Evolutionary conservation across 2,329 filamentous ascomycete genomes (phyloP), one percentile per base, ranked within the genome.

Genomic region (Didymella arachidicola): DNA sequence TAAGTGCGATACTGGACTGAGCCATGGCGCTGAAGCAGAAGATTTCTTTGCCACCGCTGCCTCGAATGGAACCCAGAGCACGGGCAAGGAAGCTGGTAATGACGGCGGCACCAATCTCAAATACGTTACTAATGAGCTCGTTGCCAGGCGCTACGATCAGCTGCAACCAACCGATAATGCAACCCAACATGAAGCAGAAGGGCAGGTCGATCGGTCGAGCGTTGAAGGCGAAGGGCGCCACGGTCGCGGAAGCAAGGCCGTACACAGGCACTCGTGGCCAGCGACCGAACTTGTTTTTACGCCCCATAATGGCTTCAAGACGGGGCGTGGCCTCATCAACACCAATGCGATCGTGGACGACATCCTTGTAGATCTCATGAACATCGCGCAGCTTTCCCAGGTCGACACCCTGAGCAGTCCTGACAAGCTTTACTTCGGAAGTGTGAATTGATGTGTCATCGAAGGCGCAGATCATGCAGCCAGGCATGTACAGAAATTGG

Each of bases 401-500:
- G 71, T 93, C 87, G 10, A 93, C 83, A 1, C 89, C 89, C 68
- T 92, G 89, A 0, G 79, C 78, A 0, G 86, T 84, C 12, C 88
- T 85, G 7, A 93, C 87, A 30, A 93, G 83, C 77, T 91, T 91
- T 61, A 93, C 89, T 72, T 92, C 89, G n/a, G 89, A 89, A 0
- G 90, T 93, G 70, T 93, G 89, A 0, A 89, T 91, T 0, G 83
- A 79, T 5, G 80, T 78, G 75, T 94, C 91, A 70, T 87, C 93
- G 71, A 97, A 97, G 4, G 92, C 94, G 72, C 97, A 90, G 56
- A 97, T 91, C 93, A 97, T 97, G 71, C 91, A 96, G 0, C 91
- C 91, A 0, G 93, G 93, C 29, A 97, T 86, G 73, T 97, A 97
- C 22, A 97, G 80, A 67, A 95, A 97, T 69, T 96, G 92, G 6